These are phyloP conservation scores for Metrosideros polymorpha DNA, from an alignment of 441 rosid genomes.

Conservation along the genomic window DNA sequence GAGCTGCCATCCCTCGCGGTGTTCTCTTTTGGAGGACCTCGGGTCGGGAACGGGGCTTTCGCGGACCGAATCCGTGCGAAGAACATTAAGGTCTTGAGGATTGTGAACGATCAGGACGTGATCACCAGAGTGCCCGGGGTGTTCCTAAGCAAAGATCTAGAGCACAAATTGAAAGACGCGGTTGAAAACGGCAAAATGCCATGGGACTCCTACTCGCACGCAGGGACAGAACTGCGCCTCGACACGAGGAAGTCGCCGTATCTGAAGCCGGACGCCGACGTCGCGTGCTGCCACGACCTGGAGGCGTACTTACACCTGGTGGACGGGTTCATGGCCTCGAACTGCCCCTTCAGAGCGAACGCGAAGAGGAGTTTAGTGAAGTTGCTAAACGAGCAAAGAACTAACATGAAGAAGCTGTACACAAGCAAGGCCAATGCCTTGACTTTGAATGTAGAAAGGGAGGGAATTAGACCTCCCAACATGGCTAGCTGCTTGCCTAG, in stretches of 20 bases:
- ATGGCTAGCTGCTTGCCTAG: conserved; percentile 53
- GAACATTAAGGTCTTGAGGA: conserved; percentile 44
- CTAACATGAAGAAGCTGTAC: conserved; percentile 76
- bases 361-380: conserved; percentile 85
- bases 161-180: background rate
- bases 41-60: conserved; percentile 49
- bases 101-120: conserved; percentile 58
- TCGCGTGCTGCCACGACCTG: conserved; percentile 64
- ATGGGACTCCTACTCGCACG: conserved; percentile 44
- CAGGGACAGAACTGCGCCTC: conserved; percentile 58
- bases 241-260: conserved; percentile 74
- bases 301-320: conserved; percentile 73
- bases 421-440: conserved; percentile 50
- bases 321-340: conserved; percentile 72
- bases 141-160: conserved; percentile 11
- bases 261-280: conserved; percentile 56
- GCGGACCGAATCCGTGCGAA: conserved; percentile 27
- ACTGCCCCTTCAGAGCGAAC: conserved; percentile 81
- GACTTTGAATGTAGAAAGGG: conserved; percentile 35
- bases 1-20: conserved; percentile 39
- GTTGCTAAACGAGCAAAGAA: conserved; percentile 60
- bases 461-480: conserved; percentile 1
- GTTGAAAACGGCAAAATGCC: conserved; percentile 24
- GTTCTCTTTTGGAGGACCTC: conserved; percentile 65
- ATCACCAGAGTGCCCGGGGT: conserved; percentile 52